Evolutionary conservation across 2,329 filamentous ascomycete genomes (phyloP).

Genomic region (Seiridium unicorne): DNA sequence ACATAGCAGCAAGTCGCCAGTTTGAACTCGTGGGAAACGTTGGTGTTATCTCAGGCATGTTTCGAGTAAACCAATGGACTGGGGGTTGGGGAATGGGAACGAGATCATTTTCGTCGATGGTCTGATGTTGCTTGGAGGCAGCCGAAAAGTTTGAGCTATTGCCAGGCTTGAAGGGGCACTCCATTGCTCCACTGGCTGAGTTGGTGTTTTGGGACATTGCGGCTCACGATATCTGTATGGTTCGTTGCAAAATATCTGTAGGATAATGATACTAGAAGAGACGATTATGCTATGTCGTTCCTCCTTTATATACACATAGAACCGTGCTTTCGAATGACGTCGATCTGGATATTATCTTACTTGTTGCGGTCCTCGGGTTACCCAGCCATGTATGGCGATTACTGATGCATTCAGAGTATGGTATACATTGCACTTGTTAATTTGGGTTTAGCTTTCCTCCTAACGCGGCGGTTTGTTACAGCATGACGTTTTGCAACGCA

Average conservation of each 20-base stretch:
- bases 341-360: neutral
- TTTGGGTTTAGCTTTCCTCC: neutral
- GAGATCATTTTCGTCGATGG: neutral
- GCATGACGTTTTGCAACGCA: too few species aligned
- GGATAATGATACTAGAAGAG: neutral
- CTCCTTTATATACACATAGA: neutral
- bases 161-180: neutral
- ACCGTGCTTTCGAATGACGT: neutral
- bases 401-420: neutral
- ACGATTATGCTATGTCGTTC: neutral
- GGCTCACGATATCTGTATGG: neutral
- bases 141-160: neutral
- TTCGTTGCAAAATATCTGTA: neutral
- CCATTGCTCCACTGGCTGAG: neutral
- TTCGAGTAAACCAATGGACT: neutral
- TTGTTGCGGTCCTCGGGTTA: neutral
- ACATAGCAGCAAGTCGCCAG: slow-evolving; percentile 1
- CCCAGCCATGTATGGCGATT: slow-evolving; percentile 1
- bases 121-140: neutral
- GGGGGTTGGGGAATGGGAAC: neutral
- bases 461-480: neutral
- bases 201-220: neutral
- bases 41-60: neutral
- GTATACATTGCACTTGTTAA: neutral
- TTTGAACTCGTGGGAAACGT: neutral